Base-by-base conservation (phyloP, 129 eudicot genomes). In the Rutidosis leptorrhynchoides region DNA sequence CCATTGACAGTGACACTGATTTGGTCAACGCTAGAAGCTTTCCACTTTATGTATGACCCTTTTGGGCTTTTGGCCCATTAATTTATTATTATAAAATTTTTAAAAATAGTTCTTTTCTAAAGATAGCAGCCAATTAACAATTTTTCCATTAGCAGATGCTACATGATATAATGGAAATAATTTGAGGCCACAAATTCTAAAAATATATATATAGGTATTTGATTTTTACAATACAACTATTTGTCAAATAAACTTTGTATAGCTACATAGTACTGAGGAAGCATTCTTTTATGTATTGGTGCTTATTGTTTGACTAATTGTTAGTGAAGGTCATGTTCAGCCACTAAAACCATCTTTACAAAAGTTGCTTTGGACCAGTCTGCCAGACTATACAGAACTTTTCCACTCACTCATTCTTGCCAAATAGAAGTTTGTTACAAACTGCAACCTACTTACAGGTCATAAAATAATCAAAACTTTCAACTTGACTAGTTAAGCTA, bases 281-380 rank as follows among this genome's bases (percentile, higher is more conserved):
- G 25, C 22, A 29, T 67, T 48, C 67, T 67, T 49, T 40, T 7
- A 66, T 75, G 42, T 68, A 3, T 24, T 20, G 53, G 55, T 75
- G 75, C 54, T 46, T 68, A 55, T 52, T 68, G 58, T 27, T 37
- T 49, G 45, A 46, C 60, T 53, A 60, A 55, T 67, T 68, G 68
- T 68, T 68, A 61, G 70, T 37, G 69, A 62, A 62, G 70, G 68
- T 68, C 74, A 60, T 42, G 68, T 26, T 75, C 26, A 22, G 63
- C 80, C 75, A 67, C 80, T 75, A 68, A 60, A 51, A 59, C 68
- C 22, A 21, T n/a, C 78, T 64, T 59, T 67, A 27, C 32, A 30
- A 67, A 75, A 67, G 74, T 25, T 75, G 8, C 21, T 61, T 66
- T 75, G 69, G 69, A 66, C 74, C 22, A 24, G 16, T 62, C 29